These are phyloP conservation scores for Exsudoporus frostii DNA, from an alignment of 768 basidiomycete genomes.

Conservation along the genomic window DNA sequence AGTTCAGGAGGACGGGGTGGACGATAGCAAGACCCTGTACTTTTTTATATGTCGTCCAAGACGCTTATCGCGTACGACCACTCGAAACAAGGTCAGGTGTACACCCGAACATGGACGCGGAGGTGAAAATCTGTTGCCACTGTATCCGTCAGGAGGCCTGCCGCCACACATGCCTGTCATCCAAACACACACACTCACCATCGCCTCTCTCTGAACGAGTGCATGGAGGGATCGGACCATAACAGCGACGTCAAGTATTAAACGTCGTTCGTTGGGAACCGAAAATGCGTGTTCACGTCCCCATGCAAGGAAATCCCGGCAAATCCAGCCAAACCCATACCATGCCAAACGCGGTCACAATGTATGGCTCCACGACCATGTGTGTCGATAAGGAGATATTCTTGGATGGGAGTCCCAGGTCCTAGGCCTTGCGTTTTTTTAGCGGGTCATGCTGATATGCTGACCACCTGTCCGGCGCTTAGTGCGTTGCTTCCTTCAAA, in stretches of 20 bases:
- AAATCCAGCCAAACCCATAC: slow-evolving; percentile 3
- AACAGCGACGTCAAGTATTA: background rate
- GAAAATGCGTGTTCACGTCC: background rate
- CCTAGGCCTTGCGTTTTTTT: background rate
- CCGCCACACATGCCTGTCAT: background rate
- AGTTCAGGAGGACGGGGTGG: background rate
- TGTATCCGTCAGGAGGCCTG: background rate
- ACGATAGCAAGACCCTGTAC: background rate
- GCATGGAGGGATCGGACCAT: background rate
- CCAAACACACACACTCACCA: slow-evolving; percentile 4
- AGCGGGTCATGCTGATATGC: slow-evolving; percentile 4
- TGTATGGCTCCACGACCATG: slow-evolving; percentile 4
- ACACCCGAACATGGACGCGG: background rate
- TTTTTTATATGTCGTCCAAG: background rate
- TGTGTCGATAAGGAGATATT: slow-evolving; percentile 23
- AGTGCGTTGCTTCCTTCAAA: background rate
- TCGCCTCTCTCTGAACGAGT: background rate
- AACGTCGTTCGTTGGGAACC: background rate
- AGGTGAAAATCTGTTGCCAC: background rate
- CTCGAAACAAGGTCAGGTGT: background rate
- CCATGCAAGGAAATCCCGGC: slow-evolving; percentile 13
- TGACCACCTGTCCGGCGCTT: background rate
- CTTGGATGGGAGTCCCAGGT: slow-evolving; percentile 6
- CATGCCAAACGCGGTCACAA: slow-evolving; percentile 18
- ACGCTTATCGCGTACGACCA: slow-evolving; percentile 9